Evolutionary conservation across 176 grass and related monocot genomes (phyloP).

Genomic region (Stipa capillata): DNA sequence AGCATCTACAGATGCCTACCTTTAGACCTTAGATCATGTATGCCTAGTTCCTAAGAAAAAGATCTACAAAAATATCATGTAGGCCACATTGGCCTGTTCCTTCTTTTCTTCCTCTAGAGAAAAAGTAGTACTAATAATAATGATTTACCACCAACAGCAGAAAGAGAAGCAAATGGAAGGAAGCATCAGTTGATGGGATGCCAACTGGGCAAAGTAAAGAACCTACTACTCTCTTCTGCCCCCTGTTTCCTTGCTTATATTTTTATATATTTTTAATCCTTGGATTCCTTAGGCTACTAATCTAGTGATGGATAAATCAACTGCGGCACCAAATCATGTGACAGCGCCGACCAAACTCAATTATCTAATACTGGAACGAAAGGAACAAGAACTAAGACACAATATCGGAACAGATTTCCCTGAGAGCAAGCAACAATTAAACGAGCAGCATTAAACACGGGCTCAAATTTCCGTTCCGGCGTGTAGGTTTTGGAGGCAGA

Average conservation of each 20-base stretch:
- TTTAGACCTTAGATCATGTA: constrained; percentile 9
- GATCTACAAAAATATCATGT: constrained; percentile 1
- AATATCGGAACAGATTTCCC: no score
- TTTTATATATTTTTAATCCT: neutral
- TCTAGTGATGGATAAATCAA: constrained; percentile 10
- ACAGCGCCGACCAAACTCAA: no score
- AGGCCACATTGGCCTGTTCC: constrained; percentile 4
- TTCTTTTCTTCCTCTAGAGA: neutral
- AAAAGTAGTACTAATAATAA: neutral
- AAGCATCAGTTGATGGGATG: constrained; percentile 37
- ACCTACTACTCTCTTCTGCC: constrained; percentile 18
- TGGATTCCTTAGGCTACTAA: constrained; percentile 17
- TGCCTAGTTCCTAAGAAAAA: neutral
- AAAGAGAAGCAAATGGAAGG: constrained; percentile 24
- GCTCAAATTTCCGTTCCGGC: neutral
- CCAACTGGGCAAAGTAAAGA: constrained; percentile 42
- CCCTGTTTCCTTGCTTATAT: constrained; percentile 5
- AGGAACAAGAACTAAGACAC: no score
- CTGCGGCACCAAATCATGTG: neutral
- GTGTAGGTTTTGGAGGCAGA: neutral
- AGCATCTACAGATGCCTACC: constrained; percentile 18
- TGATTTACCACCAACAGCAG: constrained; percentile 25
- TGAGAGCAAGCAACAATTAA: no score
- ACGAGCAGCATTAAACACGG: no score
- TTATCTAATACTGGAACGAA: no score